Conservation (phyloP, 1,139 yeast species). For the Yamadazyma mexicana region DNA sequence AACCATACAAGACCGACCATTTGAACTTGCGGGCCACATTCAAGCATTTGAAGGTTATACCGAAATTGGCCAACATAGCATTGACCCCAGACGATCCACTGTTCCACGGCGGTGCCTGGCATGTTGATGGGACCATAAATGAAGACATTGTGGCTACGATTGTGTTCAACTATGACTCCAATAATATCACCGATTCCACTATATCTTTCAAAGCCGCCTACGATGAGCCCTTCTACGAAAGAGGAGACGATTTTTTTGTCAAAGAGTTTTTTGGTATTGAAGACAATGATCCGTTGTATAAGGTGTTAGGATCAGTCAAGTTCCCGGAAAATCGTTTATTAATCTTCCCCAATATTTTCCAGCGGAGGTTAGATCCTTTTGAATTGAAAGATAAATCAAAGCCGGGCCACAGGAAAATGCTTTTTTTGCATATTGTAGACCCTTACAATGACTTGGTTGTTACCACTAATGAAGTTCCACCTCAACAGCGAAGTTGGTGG, state of each 20-base stretch:
- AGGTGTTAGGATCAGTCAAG: constrained; percentile 25
- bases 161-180: constrained; percentile 42
- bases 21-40: constrained; percentile 20
- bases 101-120: constrained; percentile 46
- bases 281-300: constrained; percentile 27
- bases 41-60: constrained; percentile 34
- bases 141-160: constrained; percentile 46
- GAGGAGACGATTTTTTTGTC: constrained; percentile 29
- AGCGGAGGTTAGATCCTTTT: constrained; percentile 43
- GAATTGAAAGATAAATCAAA: constrained; percentile 33
- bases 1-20: constrained; percentile 19
- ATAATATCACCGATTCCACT: constrained; percentile 36
- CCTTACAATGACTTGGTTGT: constrained; percentile 32
- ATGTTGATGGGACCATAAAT: constrained; percentile 43
- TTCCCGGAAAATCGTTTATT: constrained; percentile 29
- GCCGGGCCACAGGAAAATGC: constrained; percentile 40
- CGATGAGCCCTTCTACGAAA: constrained; percentile 39
- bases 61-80: constrained; percentile 43
- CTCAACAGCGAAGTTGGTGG: constrained; percentile 44
- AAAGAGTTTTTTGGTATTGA: constrained; percentile 26
- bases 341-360: constrained; percentile 41
- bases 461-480: constrained; percentile 37
- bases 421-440: constrained; percentile 42
- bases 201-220: constrained; percentile 31
- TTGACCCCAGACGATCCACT: constrained; percentile 41